These are phyloP conservation scores for Didymella lethalis DNA, from an alignment of 2,329 filamentous ascomycete species.

Conservation along the genomic window DNA sequence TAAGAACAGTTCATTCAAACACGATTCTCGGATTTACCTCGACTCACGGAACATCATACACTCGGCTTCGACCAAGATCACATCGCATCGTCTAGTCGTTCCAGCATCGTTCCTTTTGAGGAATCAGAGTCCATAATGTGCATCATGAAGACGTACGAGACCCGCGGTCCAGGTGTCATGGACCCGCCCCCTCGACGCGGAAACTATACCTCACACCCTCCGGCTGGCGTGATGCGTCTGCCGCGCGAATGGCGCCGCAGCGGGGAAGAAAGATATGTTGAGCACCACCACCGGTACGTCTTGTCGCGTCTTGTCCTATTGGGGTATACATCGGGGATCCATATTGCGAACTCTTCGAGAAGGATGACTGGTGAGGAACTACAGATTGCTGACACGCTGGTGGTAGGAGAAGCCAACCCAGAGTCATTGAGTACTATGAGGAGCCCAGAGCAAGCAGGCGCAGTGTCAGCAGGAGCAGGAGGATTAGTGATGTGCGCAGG, in stretches of 20 bases:
- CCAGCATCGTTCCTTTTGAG: background rate
- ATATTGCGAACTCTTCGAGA: too few species aligned
- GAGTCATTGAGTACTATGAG: constrained; percentile 41
- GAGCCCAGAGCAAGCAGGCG: constrained; percentile 38
- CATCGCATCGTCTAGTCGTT: background rate
- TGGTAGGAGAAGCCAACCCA: constrained; percentile 29
- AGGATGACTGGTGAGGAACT: background rate
- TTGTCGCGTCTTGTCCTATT: background rate
- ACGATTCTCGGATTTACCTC: background rate
- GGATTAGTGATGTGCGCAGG: constrained; percentile 37
- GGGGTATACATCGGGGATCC: too few species aligned
- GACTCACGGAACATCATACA: background rate
- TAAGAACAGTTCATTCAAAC: background rate
- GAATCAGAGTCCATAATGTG: constrained; percentile 36
- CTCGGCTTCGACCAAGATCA: background rate
- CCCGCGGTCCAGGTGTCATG: constrained; percentile 36
- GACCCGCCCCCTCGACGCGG: constrained; percentile 44
- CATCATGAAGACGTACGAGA: constrained; percentile 43
- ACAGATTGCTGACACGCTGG: background rate
- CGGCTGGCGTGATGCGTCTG: constrained; percentile 44
- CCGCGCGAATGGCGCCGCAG: constrained; percentile 44
- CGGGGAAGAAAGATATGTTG: constrained; percentile 27
- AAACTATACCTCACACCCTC: constrained; percentile 45
- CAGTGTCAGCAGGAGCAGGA: constrained; percentile 35
- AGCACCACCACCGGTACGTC: constrained; percentile 15